Evolutionary conservation across 345 rosid genomes (phyloP), one percentile per base, ranked within the genome.

Genomic region (Boechera stricta): DNA sequence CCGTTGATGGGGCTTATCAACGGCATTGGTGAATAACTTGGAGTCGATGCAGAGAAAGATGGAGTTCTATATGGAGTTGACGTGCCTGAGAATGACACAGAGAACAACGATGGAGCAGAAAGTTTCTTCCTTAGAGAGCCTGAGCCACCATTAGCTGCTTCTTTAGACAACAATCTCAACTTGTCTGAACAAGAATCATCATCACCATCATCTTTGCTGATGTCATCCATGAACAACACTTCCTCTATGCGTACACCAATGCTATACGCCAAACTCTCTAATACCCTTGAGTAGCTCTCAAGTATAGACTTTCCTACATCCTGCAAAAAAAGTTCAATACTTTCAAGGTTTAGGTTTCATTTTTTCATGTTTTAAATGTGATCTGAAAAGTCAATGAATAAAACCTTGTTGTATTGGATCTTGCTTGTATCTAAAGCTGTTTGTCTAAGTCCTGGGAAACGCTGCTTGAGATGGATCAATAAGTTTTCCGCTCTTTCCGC

Each of bases 281-380:
- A 66, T 24, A 91, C 97, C 73, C 99, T 89, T 26, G 99, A 92
- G 82, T 95, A 95, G 91, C 99, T 87, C 86, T 95, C 99, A 65
- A 95, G 80, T 75, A 95, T 89, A 48, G 99, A 86, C 79, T 95
- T 92, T 26, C 98, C 99, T 4, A 91, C 89, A 83, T 95, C 99
- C 99, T 95, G 82, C 61, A 74, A 77, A 24, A 21, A 38, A 71
- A 24, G 18, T 24, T 62, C 33, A 53, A 42, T 32, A 63, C 11
- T 28, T 58, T 38, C 11, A 26, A 39, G 33, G 12, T 11, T 67
- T 0, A 16, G 18, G 21, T 18, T 63, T 41, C 15, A 13, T 3
- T 21, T 15, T 12, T 15, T 18, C 12, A n/a, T 18, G n/a, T 52
- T n/a, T 10, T n/a, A 39, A 13, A 28, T 58, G 7, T 67, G 10